phyloP scores from a whole-genome alignment of 2,329 filamentous ascomycete genomes.

The Didymellaceae sp. region DNA sequence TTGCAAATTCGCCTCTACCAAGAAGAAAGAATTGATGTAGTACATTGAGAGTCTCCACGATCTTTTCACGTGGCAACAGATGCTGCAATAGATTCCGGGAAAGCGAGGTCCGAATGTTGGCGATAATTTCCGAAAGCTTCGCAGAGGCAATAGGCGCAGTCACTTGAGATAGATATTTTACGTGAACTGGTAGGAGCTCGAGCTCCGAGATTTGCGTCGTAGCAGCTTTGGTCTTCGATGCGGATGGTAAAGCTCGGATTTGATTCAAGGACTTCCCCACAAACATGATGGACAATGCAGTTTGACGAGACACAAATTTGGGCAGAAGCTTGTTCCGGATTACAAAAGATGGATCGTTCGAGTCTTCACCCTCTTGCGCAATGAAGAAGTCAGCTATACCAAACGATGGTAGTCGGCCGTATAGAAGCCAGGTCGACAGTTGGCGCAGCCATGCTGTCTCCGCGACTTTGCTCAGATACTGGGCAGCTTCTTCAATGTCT shows the following conservation, averaged over 20 bases:
- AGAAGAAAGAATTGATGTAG: constrained; percentile 88
- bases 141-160: constrained; percentile 75
- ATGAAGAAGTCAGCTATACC: constrained; percentile 90
- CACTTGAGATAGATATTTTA: constrained; percentile 71
- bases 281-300: constrained; percentile 85
- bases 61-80: constrained; percentile 77
- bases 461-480: constrained; percentile 75
- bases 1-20: constrained; percentile 87
- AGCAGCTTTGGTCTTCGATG: constrained; percentile 35
- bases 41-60: constrained; percentile 77
- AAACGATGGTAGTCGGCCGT: constrained; percentile 80
- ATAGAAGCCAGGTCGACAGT: constrained; percentile 87
- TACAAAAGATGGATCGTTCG: constrained; percentile 38
- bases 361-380: constrained; percentile 44
- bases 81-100: constrained; percentile 85
- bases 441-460: constrained; percentile 93
- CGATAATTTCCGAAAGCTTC: constrained; percentile 73
- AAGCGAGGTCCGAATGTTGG: constrained; percentile 77
- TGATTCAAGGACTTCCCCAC: constrained; percentile 89
- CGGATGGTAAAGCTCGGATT: constrained; percentile 60
- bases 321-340: constrained; percentile 66
- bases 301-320: constrained; percentile 75
- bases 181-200: constrained; percentile 70
- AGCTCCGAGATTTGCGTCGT: constrained; percentile 54
- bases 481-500: constrained; percentile 80